Evolutionary conservation across 257 asterid species (phyloP).

Genomic region (Solanum medicagineum): DNA sequence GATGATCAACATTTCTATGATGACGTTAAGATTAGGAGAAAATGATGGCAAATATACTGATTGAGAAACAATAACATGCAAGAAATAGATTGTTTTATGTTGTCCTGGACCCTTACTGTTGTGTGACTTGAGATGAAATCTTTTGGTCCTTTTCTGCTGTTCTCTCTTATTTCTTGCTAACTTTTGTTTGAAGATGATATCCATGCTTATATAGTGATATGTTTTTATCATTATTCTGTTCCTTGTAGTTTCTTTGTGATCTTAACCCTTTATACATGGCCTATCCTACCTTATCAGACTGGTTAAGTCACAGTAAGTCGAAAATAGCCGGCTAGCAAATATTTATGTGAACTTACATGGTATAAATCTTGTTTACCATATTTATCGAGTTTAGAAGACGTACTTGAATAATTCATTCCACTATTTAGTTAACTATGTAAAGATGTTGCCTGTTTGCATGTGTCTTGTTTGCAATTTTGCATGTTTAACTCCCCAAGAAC

Average conservation of each 20-base stretch:
- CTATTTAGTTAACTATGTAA: background rate
- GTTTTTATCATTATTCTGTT: background rate
- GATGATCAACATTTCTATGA: background rate
- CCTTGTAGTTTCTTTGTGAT: background rate
- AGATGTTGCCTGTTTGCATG: background rate
- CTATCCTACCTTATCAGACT: background rate
- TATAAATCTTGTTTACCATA: background rate
- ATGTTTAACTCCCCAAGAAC: background rate
- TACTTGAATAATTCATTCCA: background rate
- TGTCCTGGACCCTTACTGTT: background rate
- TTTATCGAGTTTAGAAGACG: background rate
- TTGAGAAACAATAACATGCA: background rate
- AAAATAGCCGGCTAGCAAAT: background rate
- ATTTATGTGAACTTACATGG: background rate
- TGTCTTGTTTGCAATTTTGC: background rate
- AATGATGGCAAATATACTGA: background rate
- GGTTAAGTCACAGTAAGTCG: background rate
- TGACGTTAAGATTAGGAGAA: background rate
- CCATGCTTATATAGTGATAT: background rate
- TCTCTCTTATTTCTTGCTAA: background rate
- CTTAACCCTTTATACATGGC: background rate
- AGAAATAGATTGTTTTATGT: background rate
- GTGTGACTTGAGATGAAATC: background rate
- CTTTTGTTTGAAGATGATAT: background rate
- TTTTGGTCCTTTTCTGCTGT: background rate